Percentiles rank a stretch among this genome's conserved stretches.
Evolutionary conservation across 495 filamentous ascomycete species (phyloP).

Genomic region (Acidomyces sp.): DNA sequence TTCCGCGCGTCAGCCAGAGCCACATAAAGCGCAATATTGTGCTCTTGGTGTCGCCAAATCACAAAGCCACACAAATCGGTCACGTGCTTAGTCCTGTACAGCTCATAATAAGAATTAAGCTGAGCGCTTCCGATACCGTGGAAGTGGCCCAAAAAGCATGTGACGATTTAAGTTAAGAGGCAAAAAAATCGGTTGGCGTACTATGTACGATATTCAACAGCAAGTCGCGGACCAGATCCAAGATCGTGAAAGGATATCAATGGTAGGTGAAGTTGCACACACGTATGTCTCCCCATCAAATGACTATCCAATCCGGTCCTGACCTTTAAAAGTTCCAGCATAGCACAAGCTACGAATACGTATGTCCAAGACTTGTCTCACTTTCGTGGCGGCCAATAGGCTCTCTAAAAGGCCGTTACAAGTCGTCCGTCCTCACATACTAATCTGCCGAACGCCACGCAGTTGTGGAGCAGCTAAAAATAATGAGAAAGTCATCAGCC

Average conservation of each 20-base stretch:
- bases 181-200: conserved; percentile 4
- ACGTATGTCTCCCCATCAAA: conserved; percentile 3
- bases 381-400: no score
- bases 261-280: conserved; percentile 13
- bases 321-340: no score
- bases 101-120: neutral
- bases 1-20: neutral
- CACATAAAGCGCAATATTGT: conserved; percentile 2
- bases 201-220: conserved; percentile 7
- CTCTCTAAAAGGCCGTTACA: no score
- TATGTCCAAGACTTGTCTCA: no score
- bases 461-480: no score
- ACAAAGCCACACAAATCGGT: conserved; percentile 5
- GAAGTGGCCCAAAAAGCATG: conserved; percentile 1
- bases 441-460: no score
- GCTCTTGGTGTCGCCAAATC: conserved; percentile 2
- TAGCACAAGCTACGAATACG: no score
- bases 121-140: conserved; percentile 1
- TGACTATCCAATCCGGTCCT: conserved; percentile 5
- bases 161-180: conserved; percentile 7
- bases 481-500: no score
- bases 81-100: conserved; percentile 1
- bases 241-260: conserved; percentile 6
- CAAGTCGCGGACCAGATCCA: conserved; percentile 3
- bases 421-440: no score